These are phyloP conservation scores for Leccinum aurantiacum DNA, from an alignment of 768 basidiomycete genomes.

Conservation along the genomic window DNA sequence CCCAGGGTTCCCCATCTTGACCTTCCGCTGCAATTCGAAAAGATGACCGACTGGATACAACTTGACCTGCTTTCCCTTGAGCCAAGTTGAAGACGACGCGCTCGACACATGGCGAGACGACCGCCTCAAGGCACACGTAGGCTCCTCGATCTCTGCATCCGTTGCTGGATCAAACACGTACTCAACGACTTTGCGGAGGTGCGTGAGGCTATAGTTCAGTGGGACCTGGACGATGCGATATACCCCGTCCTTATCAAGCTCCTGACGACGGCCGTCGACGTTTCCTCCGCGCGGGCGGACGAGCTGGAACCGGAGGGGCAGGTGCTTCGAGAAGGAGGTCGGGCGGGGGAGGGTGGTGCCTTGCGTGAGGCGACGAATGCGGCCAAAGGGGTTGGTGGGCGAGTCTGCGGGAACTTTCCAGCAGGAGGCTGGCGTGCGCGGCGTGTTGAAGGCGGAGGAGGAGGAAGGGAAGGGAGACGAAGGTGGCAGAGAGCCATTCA, in stretches of 20 bases:
- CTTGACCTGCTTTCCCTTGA: slow-evolving; percentile 22
- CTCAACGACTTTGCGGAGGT: slow-evolving; percentile 59
- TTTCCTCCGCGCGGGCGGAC: slow-evolving; percentile 34
- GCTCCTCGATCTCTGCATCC: slow-evolving; percentile 25
- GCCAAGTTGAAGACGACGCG: slow-evolving; percentile 1
- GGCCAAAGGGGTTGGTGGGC: slow-evolving; percentile 68
- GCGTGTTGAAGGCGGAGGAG: slow-evolving; percentile 28
- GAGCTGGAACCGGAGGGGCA: slow-evolving; percentile 64
- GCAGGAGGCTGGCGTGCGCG: slow-evolving; percentile 41
- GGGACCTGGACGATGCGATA: slow-evolving; percentile 71
- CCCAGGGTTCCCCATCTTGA: slow-evolving; percentile 46
- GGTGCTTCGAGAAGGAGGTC: slow-evolving; percentile 57
- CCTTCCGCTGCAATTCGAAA: slow-evolving; percentile 58
- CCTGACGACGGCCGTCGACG: slow-evolving; percentile 16
- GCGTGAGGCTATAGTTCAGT: slow-evolving; percentile 65
- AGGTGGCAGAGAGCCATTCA: slow-evolving; percentile 23
- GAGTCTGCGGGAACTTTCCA: slow-evolving; percentile 59
- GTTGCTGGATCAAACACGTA: slow-evolving; percentile 50
- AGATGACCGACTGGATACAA: slow-evolving; percentile 42
- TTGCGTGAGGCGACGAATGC: slow-evolving; percentile 44
- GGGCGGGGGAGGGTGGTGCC: slow-evolving; percentile 40
- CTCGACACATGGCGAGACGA: slow-evolving; percentile 28
- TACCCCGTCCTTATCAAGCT: slow-evolving; percentile 45
- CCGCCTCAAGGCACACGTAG: slow-evolving; percentile 18
- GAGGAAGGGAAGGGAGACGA: slow-evolving; percentile 31